Evolutionary conservation across 495 filamentous ascomycete species (phyloP).

Genomic region (Aspergillus avenaceus): DNA sequence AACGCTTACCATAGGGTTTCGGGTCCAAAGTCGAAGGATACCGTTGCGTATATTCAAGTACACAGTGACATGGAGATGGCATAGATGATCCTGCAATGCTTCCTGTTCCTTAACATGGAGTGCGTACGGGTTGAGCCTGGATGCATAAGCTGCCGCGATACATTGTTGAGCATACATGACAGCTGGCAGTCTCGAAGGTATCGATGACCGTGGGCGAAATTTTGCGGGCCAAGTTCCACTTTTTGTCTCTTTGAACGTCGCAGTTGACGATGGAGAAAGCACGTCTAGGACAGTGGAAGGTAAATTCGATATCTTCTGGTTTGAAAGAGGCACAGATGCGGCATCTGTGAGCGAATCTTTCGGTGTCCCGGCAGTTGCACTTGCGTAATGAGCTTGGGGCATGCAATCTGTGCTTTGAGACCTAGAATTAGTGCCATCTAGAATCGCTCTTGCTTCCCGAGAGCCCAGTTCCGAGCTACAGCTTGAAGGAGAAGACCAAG

Average conservation of each 20-base stretch:
- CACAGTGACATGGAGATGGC: constrained; percentile 84
- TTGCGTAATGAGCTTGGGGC: constrained; percentile 15
- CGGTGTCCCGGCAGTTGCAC: constrained; percentile 22
- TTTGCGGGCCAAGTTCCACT: constrained; percentile 23
- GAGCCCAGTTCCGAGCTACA: not conserved
- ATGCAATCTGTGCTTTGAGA: constrained; percentile 7
- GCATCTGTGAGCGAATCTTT: constrained; percentile 27
- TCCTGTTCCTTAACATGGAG: constrained; percentile 83
- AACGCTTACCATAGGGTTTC: constrained; percentile 84
- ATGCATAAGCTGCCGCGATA: constrained; percentile 81
- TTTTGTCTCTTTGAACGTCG: constrained; percentile 6
- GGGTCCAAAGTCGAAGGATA: constrained; percentile 84
- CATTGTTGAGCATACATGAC: constrained; percentile 83
- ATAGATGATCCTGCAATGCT: constrained; percentile 75
- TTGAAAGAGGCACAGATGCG: constrained; percentile 4
- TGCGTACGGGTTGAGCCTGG: constrained; percentile 82
- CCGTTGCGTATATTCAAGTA: constrained; percentile 97
- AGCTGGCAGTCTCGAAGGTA: constrained; percentile 68
- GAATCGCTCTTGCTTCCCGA: not conserved
- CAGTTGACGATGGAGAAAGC: constrained; percentile 12
- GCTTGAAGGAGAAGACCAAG: not conserved
- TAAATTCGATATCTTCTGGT: constrained; percentile 26
- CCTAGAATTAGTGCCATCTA: constrained; percentile 4
- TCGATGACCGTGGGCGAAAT: constrained; percentile 67
- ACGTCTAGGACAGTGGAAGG: constrained; percentile 22